Conservation (phyloP, 73 alveolate species). For the Tetrahymena elliotti region DNA sequence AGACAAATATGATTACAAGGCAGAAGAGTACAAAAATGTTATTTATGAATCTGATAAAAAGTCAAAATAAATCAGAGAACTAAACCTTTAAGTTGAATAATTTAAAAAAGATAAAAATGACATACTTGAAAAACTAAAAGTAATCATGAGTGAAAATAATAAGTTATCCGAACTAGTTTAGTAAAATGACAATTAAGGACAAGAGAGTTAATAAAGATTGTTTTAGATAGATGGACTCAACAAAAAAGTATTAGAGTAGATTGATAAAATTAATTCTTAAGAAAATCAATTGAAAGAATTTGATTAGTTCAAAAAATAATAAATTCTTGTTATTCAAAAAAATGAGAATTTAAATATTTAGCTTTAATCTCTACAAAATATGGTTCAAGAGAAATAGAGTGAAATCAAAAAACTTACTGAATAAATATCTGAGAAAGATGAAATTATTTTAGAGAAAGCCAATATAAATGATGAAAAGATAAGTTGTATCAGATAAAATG, state of each 20-base stretch:
- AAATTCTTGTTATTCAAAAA: not conserved
- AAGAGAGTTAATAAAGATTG: not conserved
- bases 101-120: not conserved
- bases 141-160: not conserved
- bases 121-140: not conserved
- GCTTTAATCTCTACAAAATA: not conserved
- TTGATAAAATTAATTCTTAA: not conserved
- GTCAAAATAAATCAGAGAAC: not conserved
- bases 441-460: not conserved
- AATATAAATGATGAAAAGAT: not conserved
- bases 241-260: not conserved
- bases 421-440: not conserved
- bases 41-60: not conserved
- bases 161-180: not conserved
- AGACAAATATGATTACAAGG: not conserved
- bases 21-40: not conserved
- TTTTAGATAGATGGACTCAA: not conserved
- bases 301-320: not conserved
- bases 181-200: not conserved
- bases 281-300: not conserved
- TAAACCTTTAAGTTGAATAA: not conserved
- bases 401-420: not conserved
- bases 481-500: not conserved
- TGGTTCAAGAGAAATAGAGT: not conserved
- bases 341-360: not conserved